Percentiles rank a stretch among this genome's conserved stretches.
Evolutionary conservation across 2,329 filamentous ascomycete genomes (phyloP).

Genomic region (Aspergillus latus): DNA sequence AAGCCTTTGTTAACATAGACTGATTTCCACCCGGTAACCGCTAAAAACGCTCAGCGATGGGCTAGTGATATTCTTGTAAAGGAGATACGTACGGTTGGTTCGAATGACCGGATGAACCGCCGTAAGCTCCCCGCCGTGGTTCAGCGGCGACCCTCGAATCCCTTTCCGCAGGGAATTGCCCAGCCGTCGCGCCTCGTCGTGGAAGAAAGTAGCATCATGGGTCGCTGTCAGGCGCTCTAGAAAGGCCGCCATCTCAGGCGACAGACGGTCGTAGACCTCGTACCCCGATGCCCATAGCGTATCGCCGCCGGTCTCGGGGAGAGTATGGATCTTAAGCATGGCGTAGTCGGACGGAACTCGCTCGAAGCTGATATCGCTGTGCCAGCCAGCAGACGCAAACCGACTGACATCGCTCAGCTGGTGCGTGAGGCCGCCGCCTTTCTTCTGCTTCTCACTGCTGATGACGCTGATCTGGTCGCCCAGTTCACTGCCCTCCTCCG

Average conservation of each 20-base stretch:
- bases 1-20: slow-evolving; percentile 50
- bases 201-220: slow-evolving; percentile 54
- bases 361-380: slow-evolving; percentile 66
- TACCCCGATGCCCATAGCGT: slow-evolving; percentile 68
- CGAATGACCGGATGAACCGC: slow-evolving; percentile 58
- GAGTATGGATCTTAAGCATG: slow-evolving; percentile 55
- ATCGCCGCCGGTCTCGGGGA: slow-evolving; percentile 59
- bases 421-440: slow-evolving; percentile 34
- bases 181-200: slow-evolving; percentile 43
- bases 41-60: slow-evolving; percentile 3
- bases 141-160: slow-evolving; percentile 55
- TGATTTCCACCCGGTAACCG: slow-evolving; percentile 63
- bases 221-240: slow-evolving; percentile 60
- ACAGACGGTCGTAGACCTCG: slow-evolving; percentile 65
- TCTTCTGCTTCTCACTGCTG: slow-evolving; percentile 56
- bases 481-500: slow-evolving; percentile 57
- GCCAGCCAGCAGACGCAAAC: slow-evolving; percentile 51
- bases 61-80: no score
- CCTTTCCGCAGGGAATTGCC: slow-evolving; percentile 41
- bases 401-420: slow-evolving; percentile 36
- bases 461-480: slow-evolving; percentile 65
- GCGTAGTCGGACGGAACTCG: slow-evolving; percentile 64
- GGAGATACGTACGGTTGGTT: slow-evolving; percentile 50
- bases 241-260: slow-evolving; percentile 55
- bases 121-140: slow-evolving; percentile 53